These are phyloP conservation scores for Saksenaea oblongispora DNA, from an alignment of 371 early-diverging fungal species.

Conservation along the genomic window DNA sequence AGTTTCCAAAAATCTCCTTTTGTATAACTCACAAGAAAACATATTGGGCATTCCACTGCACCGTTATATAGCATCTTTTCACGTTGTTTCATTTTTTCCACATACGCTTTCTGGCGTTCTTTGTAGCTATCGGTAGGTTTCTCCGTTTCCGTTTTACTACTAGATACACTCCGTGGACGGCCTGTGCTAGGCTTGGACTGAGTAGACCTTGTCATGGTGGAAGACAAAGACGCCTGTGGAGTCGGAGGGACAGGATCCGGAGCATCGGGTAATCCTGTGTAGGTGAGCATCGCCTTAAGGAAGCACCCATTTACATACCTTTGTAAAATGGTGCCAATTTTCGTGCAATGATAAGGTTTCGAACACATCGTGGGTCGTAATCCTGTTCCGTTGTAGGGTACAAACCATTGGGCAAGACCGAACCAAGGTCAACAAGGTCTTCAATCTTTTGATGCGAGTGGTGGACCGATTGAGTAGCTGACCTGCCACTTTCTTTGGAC, in stretches of 20 bases:
- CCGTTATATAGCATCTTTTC: conserved; percentile 46
- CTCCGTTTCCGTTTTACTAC: conserved; percentile 12
- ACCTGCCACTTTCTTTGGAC: conserved; percentile 3
- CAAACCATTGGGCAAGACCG: conserved; percentile 71
- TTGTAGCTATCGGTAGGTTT: not conserved
- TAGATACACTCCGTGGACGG: conserved; percentile 40
- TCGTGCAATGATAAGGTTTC: conserved; percentile 73
- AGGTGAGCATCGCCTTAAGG: not conserved
- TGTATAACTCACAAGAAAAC: conserved; percentile 25
- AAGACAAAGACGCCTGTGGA: conserved; percentile 26
- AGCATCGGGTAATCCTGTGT: conserved; percentile 33
- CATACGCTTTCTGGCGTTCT: conserved; percentile 14
- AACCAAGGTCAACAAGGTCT: conserved; percentile 68
- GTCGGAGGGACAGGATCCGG: conserved; percentile 34
- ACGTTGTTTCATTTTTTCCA: conserved; percentile 36
- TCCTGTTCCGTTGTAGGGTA: conserved; percentile 74
- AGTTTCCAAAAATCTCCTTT: not conserved
- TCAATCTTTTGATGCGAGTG: conserved; percentile 43
- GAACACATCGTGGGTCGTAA: conserved; percentile 76
- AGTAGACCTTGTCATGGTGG: conserved; percentile 1
- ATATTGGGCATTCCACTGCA: conserved; percentile 20
- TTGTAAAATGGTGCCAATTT: conserved; percentile 88
- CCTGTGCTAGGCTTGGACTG: not conserved
- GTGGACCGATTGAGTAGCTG: not conserved
- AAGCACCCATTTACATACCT: conserved; percentile 46